Base-by-base conservation (phyloP, 805 yeast genomes). In the Pichia thaimueangensis region DNA sequence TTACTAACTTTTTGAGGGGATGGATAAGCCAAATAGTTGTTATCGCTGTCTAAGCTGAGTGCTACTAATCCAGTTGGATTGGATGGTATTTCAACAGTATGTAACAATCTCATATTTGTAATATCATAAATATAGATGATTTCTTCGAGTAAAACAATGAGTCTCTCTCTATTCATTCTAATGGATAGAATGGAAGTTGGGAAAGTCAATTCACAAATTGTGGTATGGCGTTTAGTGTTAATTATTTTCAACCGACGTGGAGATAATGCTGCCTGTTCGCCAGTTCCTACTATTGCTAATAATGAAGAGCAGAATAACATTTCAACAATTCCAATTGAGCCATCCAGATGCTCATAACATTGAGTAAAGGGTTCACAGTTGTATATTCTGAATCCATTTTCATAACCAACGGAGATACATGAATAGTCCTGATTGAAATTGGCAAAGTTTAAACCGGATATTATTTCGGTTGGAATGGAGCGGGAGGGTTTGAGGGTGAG, bases 241-340 rank as follows among this genome's bases (percentile, higher is more conserved):
- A 91, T 70, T 43, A 91, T 79, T 56, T 80, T 81, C 47, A 91
- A 70, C 48, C 91, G 73, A 47, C 97, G 70, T n/a, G 97, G 96
- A 11, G 87, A 80, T 15, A 81, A 67, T 1, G 72, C 56, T 5
- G 85, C 80, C 47, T 80, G 85, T 41, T 82, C 89, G 2, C 94
- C 95, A 41, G 78, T 70, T 6, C 91, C 93, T 2, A 87, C 95
- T 6, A 88, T 67, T 0, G 94, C 96, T 12, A 93, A 71, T 30
- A 91, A 68, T 6, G 95, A 84, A 0, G 97, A 86, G 36, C 85
- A 74, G 56, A 86, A 91, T 17, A 91, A 74, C 97, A 91, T 91
- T 57, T 89, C 96, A 9, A 88, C 83, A 3, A 87, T 76, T 0
- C 87, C 88, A 24, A 81, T 73, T 2, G 49, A 72, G 28, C 82